Base-by-base conservation (phyloP, 2,329 filamentous ascomycete genomes). In the Scopulariopsis brevicaulis region DNA sequence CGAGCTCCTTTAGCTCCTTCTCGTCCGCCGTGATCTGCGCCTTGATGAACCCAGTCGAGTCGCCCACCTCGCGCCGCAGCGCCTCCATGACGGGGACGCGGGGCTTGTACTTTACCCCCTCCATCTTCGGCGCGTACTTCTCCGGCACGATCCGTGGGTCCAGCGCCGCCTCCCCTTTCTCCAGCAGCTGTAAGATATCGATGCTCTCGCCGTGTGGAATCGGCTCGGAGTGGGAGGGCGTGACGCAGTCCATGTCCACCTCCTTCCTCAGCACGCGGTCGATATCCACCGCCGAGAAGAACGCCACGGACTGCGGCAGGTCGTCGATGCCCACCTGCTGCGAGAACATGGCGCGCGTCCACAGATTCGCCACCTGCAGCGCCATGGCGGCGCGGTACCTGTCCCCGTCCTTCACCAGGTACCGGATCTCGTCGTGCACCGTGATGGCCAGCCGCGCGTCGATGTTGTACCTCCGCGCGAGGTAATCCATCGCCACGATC, bases 321-420 rank as follows among this genome's bases (percentile, higher is more conserved):
- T 99, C 94, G 62, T 96, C 79, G 65, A 99, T 99, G 60, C 94
- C 94, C 66, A 96, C 89, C 72, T 99, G 94, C 71, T 99, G 91
- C 0, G 89, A 84, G 70, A 99, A 99, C 89, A 99, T 96, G 62
- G 92, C 92, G 55, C 94, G 82, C 0, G 95, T 99, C 94, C 94
- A 99, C 22, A 99, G 71, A 67, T 99, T 99, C 59, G 92, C 85
- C 8, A 99, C 81, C 70, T 99, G 94, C 14, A 99, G 77, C 1
- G 95, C 94, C 84, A 99, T 88, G 12, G 93, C 93, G 2, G 89
- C 85, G 48, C 88, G 83, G 67, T 97, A 99, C 65, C 87, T 89
- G 72, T 99, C 91, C 60, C 88, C 77, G 2, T 92, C 81, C 66
- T 86, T 86, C 50, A 96, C 91, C 0, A 99, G 79, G 66, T 99